phyloP scores from a whole-genome alignment of 805 yeast species.

The Cyberlindnera subsufficiens region DNA sequence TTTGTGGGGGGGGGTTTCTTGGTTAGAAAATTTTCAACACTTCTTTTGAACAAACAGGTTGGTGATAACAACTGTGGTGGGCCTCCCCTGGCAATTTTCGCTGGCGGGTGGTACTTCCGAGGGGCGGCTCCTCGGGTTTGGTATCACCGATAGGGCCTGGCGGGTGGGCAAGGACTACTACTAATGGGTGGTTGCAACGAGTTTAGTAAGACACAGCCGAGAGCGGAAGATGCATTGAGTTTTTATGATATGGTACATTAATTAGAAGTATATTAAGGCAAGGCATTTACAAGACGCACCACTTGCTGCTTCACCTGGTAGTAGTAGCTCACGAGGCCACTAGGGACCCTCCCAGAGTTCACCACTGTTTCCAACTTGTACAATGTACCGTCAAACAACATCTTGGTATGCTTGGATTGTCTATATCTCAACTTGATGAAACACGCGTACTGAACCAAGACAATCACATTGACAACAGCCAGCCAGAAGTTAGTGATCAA shows the following conservation, averaged over 20 bases:
- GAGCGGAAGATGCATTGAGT: too few relatives aligned
- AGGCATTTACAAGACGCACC: not conserved
- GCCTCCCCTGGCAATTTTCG: too few relatives aligned
- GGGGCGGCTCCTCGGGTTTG: too few relatives aligned
- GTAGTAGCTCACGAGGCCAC: conserved; percentile 13
- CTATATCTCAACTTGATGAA: conserved; percentile 59
- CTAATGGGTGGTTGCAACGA: too few relatives aligned
- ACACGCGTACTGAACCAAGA: conserved; percentile 40
- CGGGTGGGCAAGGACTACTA: too few relatives aligned
- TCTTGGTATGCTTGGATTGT: conserved; percentile 49
- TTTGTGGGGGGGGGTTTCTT: not conserved
- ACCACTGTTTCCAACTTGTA: conserved; percentile 32
- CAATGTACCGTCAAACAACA: conserved; percentile 42
- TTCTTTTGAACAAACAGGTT: too few relatives aligned
- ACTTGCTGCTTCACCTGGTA: conserved; percentile 13
- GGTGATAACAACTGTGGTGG: too few relatives aligned
- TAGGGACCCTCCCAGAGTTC: conserved; percentile 32
- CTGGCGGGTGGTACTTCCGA: too few relatives aligned
- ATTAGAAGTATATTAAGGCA: not conserved
- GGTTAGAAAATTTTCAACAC: not conserved
- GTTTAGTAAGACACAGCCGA: too few relatives aligned
- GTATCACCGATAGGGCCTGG: too few relatives aligned
- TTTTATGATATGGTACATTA: too few relatives aligned
- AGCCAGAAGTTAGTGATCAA: conserved; percentile 25
- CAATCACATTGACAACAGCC: conserved; percentile 28